Percentiles rank a stretch among this genome's conserved stretches.
Evolutionary conservation across 306 rosid species (phyloP).

Genomic region (Vicia faba): DNA sequence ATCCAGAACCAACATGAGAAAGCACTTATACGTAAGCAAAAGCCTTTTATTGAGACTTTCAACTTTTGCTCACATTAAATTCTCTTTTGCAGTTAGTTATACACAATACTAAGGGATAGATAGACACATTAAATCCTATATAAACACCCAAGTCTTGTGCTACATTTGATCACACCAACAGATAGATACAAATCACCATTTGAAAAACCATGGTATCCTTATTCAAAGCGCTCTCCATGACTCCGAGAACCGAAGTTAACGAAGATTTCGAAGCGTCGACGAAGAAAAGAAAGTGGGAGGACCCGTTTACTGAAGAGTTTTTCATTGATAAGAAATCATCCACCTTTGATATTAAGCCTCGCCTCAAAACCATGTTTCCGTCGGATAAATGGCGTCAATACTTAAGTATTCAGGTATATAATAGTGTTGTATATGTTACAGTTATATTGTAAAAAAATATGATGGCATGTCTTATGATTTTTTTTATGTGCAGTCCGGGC

Average conservation of each 20-base stretch:
- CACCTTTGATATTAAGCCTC: constrained; percentile 51
- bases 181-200: neutral
- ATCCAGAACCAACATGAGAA: constrained; percentile 43
- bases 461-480: neutral
- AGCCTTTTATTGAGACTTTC: constrained; percentile 41
- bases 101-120: constrained; percentile 11
- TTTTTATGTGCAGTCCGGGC: constrained; percentile 63
- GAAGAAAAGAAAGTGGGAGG: constrained; percentile 73
- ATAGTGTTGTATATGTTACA: neutral
- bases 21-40: constrained; percentile 60
- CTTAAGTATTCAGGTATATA: constrained; percentile 70
- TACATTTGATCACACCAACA: constrained; percentile 32
- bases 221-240: constrained; percentile 55
- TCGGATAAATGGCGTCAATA: constrained; percentile 73
- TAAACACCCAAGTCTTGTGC: constrained; percentile 45
- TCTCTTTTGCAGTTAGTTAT: constrained; percentile 36
- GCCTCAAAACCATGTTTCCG: constrained; percentile 64
- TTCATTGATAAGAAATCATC: constrained; percentile 49
- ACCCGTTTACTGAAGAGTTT: constrained; percentile 36
- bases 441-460: neutral
- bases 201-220: constrained; percentile 61
- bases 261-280: constrained; percentile 53
- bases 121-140: constrained; percentile 52
- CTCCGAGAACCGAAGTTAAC: constrained; percentile 45
- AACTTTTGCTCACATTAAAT: constrained; percentile 41